Percentiles rank a stretch among this genome's conserved stretches.
These are phyloP conservation scores for Alternaria novae-zelandiae DNA, from an alignment of 2,329 filamentous ascomycete species.

Conservation along the genomic window DNA sequence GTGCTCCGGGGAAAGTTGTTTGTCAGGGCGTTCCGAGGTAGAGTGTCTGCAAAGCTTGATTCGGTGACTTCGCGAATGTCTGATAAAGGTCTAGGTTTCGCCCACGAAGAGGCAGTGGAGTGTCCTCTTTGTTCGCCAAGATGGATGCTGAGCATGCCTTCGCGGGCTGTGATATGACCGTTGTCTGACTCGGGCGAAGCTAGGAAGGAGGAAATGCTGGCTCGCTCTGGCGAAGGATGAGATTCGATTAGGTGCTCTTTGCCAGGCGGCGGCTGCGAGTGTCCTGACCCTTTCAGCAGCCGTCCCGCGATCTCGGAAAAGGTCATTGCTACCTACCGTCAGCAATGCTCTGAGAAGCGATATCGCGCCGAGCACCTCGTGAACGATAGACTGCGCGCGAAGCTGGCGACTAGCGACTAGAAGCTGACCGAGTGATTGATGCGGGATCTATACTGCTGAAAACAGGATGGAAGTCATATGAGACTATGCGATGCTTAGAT, in stretches of 20 bases:
- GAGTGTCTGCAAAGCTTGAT: slow-evolving; percentile 52
- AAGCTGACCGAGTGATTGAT: slow-evolving; percentile 43
- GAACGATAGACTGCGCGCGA: slow-evolving; percentile 32
- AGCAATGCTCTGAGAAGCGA: slow-evolving; percentile 13
- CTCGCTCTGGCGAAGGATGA: slow-evolving; percentile 25
- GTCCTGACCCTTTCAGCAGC: slow-evolving; percentile 46
- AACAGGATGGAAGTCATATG: slow-evolving; percentile 47
- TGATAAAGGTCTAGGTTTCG: slow-evolving; percentile 53
- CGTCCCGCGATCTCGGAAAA: slow-evolving; percentile 38
- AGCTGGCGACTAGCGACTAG: slow-evolving; percentile 33
- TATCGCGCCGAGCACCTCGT: slow-evolving; percentile 15
- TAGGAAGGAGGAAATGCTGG: slow-evolving; percentile 15
- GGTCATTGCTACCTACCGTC: slow-evolving; percentile 38
- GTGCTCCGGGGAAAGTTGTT: slow-evolving; percentile 29
- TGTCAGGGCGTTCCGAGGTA: slow-evolving; percentile 36
- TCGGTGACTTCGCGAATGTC: slow-evolving; percentile 60
- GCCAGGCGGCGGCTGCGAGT: slow-evolving; percentile 31
- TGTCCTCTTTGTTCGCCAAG: slow-evolving; percentile 34
- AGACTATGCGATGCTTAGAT: slow-evolving; percentile 48
- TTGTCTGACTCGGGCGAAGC: slow-evolving; percentile 16
- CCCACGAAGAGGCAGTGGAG: slow-evolving; percentile 37
- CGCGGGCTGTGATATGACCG: slow-evolving; percentile 16
- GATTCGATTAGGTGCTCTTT: slow-evolving; percentile 24
- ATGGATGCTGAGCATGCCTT: slow-evolving; percentile 36
- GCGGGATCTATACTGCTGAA: slow-evolving; percentile 43